Conservation (phyloP, 1,284 basidiomycete species). For the Ceratobasidium sp. region DNA sequence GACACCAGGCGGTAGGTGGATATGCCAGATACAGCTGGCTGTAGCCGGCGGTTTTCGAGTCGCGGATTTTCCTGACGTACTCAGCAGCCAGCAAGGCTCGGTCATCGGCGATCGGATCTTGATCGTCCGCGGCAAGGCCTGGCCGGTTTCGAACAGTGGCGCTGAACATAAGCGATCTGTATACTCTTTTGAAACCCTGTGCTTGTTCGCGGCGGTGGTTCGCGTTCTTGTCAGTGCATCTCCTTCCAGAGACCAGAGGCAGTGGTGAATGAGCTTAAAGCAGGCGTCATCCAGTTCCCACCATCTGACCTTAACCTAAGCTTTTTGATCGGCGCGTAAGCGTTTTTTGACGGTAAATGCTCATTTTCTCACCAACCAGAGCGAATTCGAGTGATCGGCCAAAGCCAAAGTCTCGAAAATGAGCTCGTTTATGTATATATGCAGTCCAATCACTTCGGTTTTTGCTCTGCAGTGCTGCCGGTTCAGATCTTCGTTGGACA, state of each 20-base stretch:
- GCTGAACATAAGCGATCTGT: too few relatives aligned
- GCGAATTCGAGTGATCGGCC: not conserved
- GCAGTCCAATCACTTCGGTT: not conserved
- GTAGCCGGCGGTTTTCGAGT: not conserved
- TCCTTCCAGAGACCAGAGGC: too few relatives aligned
- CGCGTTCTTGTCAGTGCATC: too few relatives aligned
- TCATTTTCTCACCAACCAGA: slow-evolving; percentile 1
- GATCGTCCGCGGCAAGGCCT: too few relatives aligned
- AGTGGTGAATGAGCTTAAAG: too few relatives aligned
- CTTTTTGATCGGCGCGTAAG: not conserved
- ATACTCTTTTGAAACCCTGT: too few relatives aligned
- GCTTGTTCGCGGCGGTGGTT: too few relatives aligned
- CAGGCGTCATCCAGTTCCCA: slow-evolving; percentile 1
- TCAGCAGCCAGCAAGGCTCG: too few relatives aligned
- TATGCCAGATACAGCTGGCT: not conserved
- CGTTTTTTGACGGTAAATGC: not conserved
- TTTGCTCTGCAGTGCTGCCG: not conserved
- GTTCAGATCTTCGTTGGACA: not conserved
- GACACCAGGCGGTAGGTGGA: not conserved
- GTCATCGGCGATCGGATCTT: too few relatives aligned
- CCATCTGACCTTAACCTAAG: slow-evolving; percentile 8
- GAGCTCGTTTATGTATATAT: not conserved
- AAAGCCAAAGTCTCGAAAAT: not conserved
- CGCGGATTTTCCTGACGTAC: not conserved
- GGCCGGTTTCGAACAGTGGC: too few relatives aligned